Base-by-base conservation (phyloP, 805 yeast species). In the Nakazawaea siamensis region DNA sequence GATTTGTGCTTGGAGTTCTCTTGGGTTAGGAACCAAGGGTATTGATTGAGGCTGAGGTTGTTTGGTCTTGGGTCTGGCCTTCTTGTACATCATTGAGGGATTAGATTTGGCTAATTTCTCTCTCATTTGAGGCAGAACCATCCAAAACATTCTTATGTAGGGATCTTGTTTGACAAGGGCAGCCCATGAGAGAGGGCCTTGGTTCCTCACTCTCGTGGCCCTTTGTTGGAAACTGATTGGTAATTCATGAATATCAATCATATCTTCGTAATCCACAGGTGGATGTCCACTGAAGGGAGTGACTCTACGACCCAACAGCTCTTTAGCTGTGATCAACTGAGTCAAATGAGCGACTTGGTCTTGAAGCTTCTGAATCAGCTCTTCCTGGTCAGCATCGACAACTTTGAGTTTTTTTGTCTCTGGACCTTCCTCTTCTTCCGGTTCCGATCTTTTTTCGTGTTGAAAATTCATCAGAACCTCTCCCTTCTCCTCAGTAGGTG, bases 101-200 rank as follows among this genome's bases (percentile, higher is more conserved):
- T n/a, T n/a, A n/a, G n/a, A n/a, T n/a, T n/a, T n/a, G n/a, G n/a
- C n/a, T n/a, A n/a, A n/a, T n/a, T n/a, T n/a, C n/a, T n/a, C n/a
- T n/a, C n/a, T n/a, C n/a, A n/a, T n/a, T n/a, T 24, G 27, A n/a
- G 27, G 13, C 27, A 10, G 27, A 15, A 8, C 8, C 18, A 13
- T 27, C 28, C 27, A 31, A 4, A 21, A 38, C 7, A 54, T 53
- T 16, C 43, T 41, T 10, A 53, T 33, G 40, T 49, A 58, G 3
- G 58, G 57, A 32, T 58, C 63, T 24, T 45, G 49, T 35, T 45
- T 51, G 5, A 51, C 29, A 16, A 57, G 26, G 1, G 57, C 46
- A 2, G 43, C 40, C 20, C 50, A 43, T 18, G 58, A 52, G 19
- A 58, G 33, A 2, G 63, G 60, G 3, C 58, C 62, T 4, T 47